These are phyloP conservation scores for Termitomyces sp. DNA, from an alignment of 768 basidiomycete species.

Conservation along the genomic window DNA sequence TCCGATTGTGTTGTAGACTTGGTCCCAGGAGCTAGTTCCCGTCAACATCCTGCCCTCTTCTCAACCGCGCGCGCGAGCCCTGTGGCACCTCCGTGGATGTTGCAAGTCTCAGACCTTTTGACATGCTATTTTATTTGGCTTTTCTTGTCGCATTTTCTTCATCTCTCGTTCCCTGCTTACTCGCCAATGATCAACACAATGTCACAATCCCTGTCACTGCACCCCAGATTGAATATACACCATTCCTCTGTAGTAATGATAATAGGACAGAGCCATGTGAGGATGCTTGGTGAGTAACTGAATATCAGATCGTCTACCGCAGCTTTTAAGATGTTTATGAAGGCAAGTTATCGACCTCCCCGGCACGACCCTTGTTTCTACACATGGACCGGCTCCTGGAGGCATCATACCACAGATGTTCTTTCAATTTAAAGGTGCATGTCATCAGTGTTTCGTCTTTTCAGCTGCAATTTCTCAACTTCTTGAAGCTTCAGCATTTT, in stretches of 20 bases:
- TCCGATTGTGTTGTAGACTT: neutral
- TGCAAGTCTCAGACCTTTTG: neutral
- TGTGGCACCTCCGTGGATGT: slow-evolving; percentile 6
- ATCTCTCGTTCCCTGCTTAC: slow-evolving; percentile 6
- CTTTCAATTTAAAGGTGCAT: slow-evolving; percentile 45
- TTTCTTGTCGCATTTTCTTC: slow-evolving; percentile 4
- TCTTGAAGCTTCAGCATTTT: slow-evolving; percentile 36
- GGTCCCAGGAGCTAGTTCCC: slow-evolving; percentile 2
- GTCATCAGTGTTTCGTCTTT: neutral
- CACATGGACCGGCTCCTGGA: slow-evolving; percentile 37
- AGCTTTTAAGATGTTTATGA: slow-evolving; percentile 1
- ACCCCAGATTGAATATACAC: slow-evolving; percentile 39
- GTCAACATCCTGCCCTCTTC: neutral
- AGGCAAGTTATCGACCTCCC: slow-evolving; percentile 16
- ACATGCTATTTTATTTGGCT: slow-evolving; percentile 7
- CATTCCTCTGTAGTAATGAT: slow-evolving; percentile 36
- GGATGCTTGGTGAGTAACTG: slow-evolving; percentile 38
- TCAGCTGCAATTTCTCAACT: neutral
- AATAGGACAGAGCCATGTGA: slow-evolving; percentile 26
- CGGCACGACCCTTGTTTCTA: slow-evolving; percentile 25
- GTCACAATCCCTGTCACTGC: slow-evolving; percentile 32
- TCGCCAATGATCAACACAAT: slow-evolving; percentile 20
- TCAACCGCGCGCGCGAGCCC: neutral
- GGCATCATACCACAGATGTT: slow-evolving; percentile 54
- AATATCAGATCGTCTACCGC: neutral